A percentile compares a stretch with the other conserved stretches of the same genome.
phyloP scores from a whole-genome alignment of 495 filamentous ascomycete genomes.

The Glutinoglossum americanum region DNA sequence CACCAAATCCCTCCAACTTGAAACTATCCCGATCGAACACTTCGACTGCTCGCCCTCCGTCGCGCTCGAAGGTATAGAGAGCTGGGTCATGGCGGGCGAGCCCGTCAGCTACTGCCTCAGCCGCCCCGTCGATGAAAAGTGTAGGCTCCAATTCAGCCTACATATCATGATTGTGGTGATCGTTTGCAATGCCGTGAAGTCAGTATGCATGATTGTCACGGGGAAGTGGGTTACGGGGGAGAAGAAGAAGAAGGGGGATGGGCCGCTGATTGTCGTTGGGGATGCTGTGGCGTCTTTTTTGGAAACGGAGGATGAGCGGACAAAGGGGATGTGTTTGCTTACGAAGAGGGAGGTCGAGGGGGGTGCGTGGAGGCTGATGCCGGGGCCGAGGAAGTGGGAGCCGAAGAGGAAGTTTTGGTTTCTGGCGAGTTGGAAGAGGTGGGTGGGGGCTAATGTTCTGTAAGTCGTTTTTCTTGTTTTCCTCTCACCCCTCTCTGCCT shows the following conservation, averaged over 20 bases:
- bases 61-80: not conserved
- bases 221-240: constrained; percentile 5
- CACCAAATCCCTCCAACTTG: not conserved
- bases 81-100: constrained; percentile 8
- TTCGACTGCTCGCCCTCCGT: not conserved
- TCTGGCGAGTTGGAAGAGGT: constrained; percentile 6
- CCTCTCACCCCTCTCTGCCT: not conserved
- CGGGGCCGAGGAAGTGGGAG: not conserved
- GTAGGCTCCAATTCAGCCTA: constrained; percentile 23
- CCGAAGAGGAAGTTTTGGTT: constrained; percentile 6
- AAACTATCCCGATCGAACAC: constrained; percentile 3
- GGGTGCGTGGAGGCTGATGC: not conserved
- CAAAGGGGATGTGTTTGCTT: constrained; percentile 14
- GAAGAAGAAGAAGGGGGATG: no score
- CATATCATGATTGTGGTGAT: constrained; percentile 21
- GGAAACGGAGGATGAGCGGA: constrained; percentile 18
- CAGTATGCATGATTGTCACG: constrained; percentile 17
- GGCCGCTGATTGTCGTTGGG: constrained; percentile 26
- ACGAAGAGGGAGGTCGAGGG: constrained; percentile 7
- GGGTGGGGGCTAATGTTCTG: constrained; percentile 9
- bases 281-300: constrained; percentile 31
- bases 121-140: constrained; percentile 13
- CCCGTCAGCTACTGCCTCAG: constrained; percentile 22
- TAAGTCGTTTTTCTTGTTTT: constrained; percentile 3
- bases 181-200: constrained; percentile 20